Conservation (phyloP, 345 rosid species). For the Hevea brasiliensis region DNA sequence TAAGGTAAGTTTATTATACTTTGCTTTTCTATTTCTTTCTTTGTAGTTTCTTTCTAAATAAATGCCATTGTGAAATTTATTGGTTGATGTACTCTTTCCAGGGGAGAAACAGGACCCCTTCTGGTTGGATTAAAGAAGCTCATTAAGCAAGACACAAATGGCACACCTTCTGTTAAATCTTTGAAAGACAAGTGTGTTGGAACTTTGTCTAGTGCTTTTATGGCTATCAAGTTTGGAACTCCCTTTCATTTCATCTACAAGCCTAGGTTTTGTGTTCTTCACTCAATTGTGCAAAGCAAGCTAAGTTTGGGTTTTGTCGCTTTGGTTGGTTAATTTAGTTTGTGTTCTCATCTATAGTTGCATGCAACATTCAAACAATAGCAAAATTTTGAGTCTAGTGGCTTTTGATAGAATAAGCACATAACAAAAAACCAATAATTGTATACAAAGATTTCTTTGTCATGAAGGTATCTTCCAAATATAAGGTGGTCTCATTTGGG, state of each 20-base stretch:
- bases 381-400: background rate
- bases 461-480: no score
- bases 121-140: constrained; percentile 90
- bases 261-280: constrained; percentile 57
- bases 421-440: background rate
- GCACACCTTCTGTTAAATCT: constrained; percentile 84
- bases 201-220: constrained; percentile 88
- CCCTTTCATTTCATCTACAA: constrained; percentile 90
- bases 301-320: background rate
- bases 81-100: constrained; percentile 18
- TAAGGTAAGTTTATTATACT: constrained; percentile 50
- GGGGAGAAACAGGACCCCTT: constrained; percentile 89
- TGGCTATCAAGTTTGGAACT: constrained; percentile 73
- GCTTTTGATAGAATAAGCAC: background rate
- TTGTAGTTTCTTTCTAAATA: background rate
- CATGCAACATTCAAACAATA: background rate
- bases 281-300: background rate
- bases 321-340: background rate
- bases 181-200: constrained; percentile 93
- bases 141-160: constrained; percentile 72
- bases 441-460: background rate
- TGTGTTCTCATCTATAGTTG: no score
- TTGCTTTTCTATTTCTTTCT: background rate
- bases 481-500: no score
- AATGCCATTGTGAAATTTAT: background rate